Evolutionary conservation across 2,329 filamentous ascomycete genomes (phyloP).

Genomic region (Epichloe baconii): DNA sequence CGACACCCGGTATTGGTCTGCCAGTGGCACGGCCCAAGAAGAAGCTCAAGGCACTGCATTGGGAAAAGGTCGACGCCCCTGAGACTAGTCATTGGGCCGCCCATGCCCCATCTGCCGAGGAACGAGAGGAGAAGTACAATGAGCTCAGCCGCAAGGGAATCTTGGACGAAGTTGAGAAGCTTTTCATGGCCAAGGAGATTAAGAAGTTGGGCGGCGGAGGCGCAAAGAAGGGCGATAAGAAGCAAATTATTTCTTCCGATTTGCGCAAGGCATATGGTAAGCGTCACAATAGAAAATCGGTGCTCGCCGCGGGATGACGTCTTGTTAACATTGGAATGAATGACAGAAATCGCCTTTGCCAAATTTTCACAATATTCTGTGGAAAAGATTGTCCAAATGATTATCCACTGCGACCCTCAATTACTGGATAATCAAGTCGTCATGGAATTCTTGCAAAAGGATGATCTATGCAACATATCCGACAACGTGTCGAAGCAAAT

Average conservation of each 20-base stretch:
- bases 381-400: constrained; percentile 80
- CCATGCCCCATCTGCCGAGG: constrained; percentile 73
- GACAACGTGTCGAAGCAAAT: constrained; percentile 85
- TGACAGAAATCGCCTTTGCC: constrained; percentile 68
- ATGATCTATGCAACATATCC: constrained; percentile 82
- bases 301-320: background rate
- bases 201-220: constrained; percentile 63
- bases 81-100: constrained; percentile 87
- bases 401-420: constrained; percentile 87
- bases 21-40: constrained; percentile 87
- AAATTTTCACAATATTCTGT: constrained; percentile 80
- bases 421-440: constrained; percentile 82
- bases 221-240: constrained; percentile 85
- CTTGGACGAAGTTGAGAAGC: constrained; percentile 89
- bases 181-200: constrained; percentile 95
- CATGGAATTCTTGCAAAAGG: constrained; percentile 91
- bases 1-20: constrained; percentile 49
- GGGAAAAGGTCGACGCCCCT: constrained; percentile 94
- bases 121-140: constrained; percentile 88
- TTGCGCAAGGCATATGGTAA: constrained; percentile 74
- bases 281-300: constrained; percentile 12
- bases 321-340: background rate
- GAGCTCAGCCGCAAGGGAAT: constrained; percentile 92
- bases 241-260: constrained; percentile 87
- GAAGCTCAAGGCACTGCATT: constrained; percentile 98